Percentiles rank a stretch among this genome's conserved stretches.
Conservation (phyloP, 2,329 filamentous ascomycete genomes). For the Rhynchosporium secalis region DNA sequence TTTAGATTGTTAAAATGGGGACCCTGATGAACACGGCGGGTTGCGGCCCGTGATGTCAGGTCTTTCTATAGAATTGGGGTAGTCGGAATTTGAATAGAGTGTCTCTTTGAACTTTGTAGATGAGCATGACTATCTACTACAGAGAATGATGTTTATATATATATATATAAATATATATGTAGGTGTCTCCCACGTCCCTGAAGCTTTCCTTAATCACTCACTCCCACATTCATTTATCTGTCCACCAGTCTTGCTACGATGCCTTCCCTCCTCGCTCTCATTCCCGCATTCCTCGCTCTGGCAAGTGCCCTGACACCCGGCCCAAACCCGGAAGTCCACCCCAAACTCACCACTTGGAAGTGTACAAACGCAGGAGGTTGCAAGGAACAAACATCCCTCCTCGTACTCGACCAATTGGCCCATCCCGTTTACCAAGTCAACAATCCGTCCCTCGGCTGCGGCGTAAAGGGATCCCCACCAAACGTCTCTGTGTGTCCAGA, state of each 20-base stretch:
- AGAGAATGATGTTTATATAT: background rate
- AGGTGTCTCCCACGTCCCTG: background rate
- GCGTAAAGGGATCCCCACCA: slow-evolving; percentile 29
- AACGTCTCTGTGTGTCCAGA: slow-evolving; percentile 51
- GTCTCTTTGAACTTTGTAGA: background rate
- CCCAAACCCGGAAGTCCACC: slow-evolving; percentile 49
- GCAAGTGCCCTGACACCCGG: slow-evolving; percentile 45
- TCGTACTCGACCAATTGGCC: slow-evolving; percentile 51
- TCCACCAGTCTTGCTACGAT: background rate
- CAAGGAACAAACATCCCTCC: slow-evolving; percentile 46
- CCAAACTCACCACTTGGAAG: slow-evolving; percentile 51
- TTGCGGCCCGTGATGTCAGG: background rate
- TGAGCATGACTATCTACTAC: background rate
- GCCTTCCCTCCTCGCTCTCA: background rate
- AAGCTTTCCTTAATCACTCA: background rate
- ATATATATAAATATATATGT: background rate
- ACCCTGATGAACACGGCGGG: background rate
- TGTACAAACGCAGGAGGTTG: slow-evolving; percentile 54
- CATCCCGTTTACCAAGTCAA: slow-evolving; percentile 49
- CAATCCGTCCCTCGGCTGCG: slow-evolving; percentile 36
- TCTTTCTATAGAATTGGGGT: background rate
- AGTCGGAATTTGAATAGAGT: background rate
- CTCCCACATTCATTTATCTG: background rate
- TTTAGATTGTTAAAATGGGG: background rate
- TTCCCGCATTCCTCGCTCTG: slow-evolving; percentile 18